Conservation (phyloP, 345 rosid genomes). For the Acer campestre region DNA sequence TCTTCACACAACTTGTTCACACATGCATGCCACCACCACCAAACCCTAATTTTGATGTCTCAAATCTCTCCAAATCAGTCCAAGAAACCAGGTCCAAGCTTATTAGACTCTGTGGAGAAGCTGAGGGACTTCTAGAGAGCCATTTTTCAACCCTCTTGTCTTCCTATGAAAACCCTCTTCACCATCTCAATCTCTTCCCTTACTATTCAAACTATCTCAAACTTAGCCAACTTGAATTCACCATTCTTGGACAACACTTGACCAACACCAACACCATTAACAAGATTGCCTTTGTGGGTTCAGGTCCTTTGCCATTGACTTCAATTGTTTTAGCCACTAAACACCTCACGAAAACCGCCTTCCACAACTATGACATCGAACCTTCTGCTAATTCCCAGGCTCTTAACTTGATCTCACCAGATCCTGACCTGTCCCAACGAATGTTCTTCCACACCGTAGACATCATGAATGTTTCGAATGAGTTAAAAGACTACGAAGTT, state of each 20-base stretch:
- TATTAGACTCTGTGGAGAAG: conserved; percentile 74
- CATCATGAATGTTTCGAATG: conserved; percentile 52
- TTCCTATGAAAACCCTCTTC: conserved; percentile 71
- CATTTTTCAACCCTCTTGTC: conserved; percentile 60
- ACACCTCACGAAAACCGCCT: conserved; percentile 53
- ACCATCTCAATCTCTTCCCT: conserved; percentile 70
- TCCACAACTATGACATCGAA: conserved; percentile 85
- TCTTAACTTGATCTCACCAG: conserved; percentile 44
- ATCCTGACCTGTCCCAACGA: conserved; percentile 68
- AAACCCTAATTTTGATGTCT: conserved; percentile 61
- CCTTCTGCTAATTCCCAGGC: conserved; percentile 66
- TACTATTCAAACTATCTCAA: conserved; percentile 82
- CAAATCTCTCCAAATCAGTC: conserved; percentile 48
- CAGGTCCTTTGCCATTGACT: conserved; percentile 90
- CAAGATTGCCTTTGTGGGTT: conserved; percentile 81
- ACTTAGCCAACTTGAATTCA: conserved; percentile 73
- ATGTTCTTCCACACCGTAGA: conserved; percentile 71
- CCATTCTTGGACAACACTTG: conserved; percentile 49
- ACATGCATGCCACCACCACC: conserved; percentile 91
- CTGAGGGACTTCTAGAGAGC: conserved; percentile 66
- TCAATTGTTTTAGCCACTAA: conserved; percentile 69
- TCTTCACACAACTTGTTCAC: conserved; percentile 75
- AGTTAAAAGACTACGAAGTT: conserved; percentile 66
- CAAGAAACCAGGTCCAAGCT: conserved; percentile 76
- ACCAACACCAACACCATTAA: conserved; percentile 27